Base-by-base conservation (phyloP, 2,329 filamentous ascomycete genomes). In the Colletotrichum spaethianum region DNA sequence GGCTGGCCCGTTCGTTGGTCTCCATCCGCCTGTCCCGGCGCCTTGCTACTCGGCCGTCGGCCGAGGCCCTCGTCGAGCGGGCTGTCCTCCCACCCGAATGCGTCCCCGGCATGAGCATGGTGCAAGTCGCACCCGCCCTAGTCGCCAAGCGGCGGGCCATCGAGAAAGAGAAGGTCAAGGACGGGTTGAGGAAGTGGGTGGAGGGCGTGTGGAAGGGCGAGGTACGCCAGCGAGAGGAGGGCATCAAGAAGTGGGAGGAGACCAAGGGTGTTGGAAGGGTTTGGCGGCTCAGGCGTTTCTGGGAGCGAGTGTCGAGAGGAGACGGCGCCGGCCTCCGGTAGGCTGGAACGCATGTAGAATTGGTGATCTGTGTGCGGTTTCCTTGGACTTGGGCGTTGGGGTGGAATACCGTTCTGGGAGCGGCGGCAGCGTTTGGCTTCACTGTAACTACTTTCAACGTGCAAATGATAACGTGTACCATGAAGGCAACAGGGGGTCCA, bases 141-240 rank as follows among this genome's bases (percentile, higher is more conserved):
- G 88, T 93, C n/a, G 90, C 90, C 36, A 86, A 86, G 74, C 89
- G 89, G 77, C 85, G 89, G 67, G 88, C 87, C 16, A 85, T 94
- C 20, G 92, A 94, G 82, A 87, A 88, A 75, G 91, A 93, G 82
- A 85, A 86, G 72, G 84, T 94, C 53, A 93, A 93, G 78, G 92
- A 94, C 76, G 86, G 86, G 20, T 80, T 94, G 72, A 82, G 91
- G 46, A 85, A 86, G 16, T 93, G 91, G 90, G 86, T 94, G 2
- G 91, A 87, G 38, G 82, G 79, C n/a, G 87, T 88, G 33, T 90
- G 87, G 87, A 83, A 80, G 50, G 82, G 87, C 26, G 84, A 89
- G 79, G 88, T 90, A 3, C 81, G 80, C 66, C 83, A 86, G 77
- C 81, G 84, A 56, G 84, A 85, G 75, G 84, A 90, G 77, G 81